Evolutionary conservation across 495 filamentous ascomycete species (phyloP), one percentile per base, ranked within the genome.

Genomic region (Aspergillus leporis): DNA sequence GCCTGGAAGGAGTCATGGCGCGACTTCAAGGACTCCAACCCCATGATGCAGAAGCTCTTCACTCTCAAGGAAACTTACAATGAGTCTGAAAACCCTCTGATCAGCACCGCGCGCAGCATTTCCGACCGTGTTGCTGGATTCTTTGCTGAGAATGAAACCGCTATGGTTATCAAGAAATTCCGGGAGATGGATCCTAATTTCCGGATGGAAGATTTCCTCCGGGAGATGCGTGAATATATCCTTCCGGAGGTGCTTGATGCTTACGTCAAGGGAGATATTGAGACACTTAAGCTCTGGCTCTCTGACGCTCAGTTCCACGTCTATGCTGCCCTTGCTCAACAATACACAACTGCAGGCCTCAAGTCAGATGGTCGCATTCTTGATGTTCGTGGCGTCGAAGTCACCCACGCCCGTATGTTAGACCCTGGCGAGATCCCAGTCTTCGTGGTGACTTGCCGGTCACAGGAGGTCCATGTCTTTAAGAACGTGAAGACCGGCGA

Each of bases 391-490:
- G 85, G 92, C 57, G 94, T 98, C 25, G 94, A 98, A 63, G 89
- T 98, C 59, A 74, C 94, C 16, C 86, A 86, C 43, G 94, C 94
- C 18, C 83, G 92, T 58, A 89, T 98, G 73, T 80, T 98, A 38
- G 95, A 98, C n/a, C 94, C 94, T 7, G 93, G 93, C 58, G 94
- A 97, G 55, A 90, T 98, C 41, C 94, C 94, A 0, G 93, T 98
- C 16, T 98, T 98, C 68, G 95, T 98, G 66, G 86, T 98, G 56
- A 95, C 91, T 45, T 96, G 92, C 74, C 83, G 92, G 36, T 96
- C 94, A n/a, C 94, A 98, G 70, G 94, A 98, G 70, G 92, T 98
- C 8, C 94, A 98, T 70, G 93, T 97, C 16, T 98, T 96, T 78
- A 83, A 88, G 41, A 95, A 98, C 63, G 83, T 86, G 38, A 98